Conservation (phyloP, 176 grass and related monocot species). For the Otatea glauca region DNA sequence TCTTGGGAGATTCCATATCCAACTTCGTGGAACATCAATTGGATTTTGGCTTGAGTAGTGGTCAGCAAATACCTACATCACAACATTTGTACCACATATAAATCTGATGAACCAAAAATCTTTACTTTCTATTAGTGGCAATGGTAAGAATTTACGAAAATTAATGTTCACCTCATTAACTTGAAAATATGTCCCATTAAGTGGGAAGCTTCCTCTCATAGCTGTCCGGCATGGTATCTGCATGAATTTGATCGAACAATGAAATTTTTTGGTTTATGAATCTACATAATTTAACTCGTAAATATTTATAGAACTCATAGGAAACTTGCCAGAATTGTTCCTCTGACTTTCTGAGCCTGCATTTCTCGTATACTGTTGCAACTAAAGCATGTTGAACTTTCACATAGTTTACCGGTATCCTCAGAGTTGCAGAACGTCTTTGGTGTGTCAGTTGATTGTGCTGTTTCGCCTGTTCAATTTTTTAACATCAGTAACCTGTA, state of each 20-base stretch:
- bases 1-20: conserved; percentile 85
- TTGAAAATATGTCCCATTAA: conserved; percentile 90
- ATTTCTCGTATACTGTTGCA: conserved; percentile 76
- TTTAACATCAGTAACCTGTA: conserved; percentile 29
- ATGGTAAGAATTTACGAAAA: background rate
- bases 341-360: conserved; percentile 73
- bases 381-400: conserved; percentile 62
- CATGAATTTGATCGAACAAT: conserved; percentile 52
- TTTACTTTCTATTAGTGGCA: conserved; percentile 9
- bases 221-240: conserved; percentile 90
- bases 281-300: conserved; percentile 29
- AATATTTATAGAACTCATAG: conserved; percentile 4
- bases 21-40: conserved; percentile 64
- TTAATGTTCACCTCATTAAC: conserved; percentile 69
- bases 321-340: conserved; percentile 72
- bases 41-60: conserved; percentile 71
- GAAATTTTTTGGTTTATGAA: conserved; percentile 33
- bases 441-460: conserved; percentile 79
- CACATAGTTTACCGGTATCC: conserved; percentile 69
- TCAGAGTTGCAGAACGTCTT: conserved; percentile 66
- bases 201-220: conserved; percentile 88
- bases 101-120: conserved; percentile 26
- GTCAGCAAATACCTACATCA: conserved; percentile 86
- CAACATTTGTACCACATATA: conserved; percentile 26
- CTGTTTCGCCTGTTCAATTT: conserved; percentile 66